Base-by-base conservation (phyloP, 345 rosid species). In the Pugionium dolabratum region DNA sequence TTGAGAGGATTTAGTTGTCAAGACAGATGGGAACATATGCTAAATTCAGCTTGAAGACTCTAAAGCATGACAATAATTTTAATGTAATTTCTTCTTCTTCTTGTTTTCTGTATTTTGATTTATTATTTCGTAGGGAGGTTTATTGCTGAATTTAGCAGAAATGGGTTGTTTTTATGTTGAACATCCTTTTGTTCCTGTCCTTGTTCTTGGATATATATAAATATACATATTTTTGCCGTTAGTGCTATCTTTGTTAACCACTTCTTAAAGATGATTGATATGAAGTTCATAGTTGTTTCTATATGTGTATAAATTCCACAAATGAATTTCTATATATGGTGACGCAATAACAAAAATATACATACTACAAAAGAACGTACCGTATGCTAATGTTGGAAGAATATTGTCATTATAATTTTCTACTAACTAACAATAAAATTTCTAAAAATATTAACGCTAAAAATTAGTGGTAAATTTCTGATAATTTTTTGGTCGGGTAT, bases 21-120 rank as follows among this genome's bases (percentile, higher is more conserved):
- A 74, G 73, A 75, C 65, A 74, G 78, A 63, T 69, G 49, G 78
- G 78, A 75, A 75, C 78, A 75, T 68, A 69, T 69, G 78, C 78
- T 75, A 75, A 75, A 75, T 75, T 75, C 78, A 75, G 78, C 74
- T 61, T 61, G 47, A 64, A 63, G 66, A 69, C 70, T 74, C 59
- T 54, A 69, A 34, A 63, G 66, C 66, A 68, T 56, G 32, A 29
- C 66, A 63, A 69, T 69, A 75, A 75, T 75, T 52, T 61, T 45
- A 48, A 62, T 67, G 51, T 66, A 52, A 48, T 74, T 45, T 60
- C 10, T 40, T 40, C 4, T 40, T 40, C n/a, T 7, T 9, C 18
- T 18, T 40, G 2, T 40, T 40, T 40, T 40, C 2, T 40, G 18
- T 63, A 5, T 36, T 65, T 56, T 5, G 26, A 6, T 36, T 28